A percentile compares a stretch with the other conserved stretches of the same genome.
Conservation (phyloP, 176 grass and related monocot species). For the Triticum urartu region DNA sequence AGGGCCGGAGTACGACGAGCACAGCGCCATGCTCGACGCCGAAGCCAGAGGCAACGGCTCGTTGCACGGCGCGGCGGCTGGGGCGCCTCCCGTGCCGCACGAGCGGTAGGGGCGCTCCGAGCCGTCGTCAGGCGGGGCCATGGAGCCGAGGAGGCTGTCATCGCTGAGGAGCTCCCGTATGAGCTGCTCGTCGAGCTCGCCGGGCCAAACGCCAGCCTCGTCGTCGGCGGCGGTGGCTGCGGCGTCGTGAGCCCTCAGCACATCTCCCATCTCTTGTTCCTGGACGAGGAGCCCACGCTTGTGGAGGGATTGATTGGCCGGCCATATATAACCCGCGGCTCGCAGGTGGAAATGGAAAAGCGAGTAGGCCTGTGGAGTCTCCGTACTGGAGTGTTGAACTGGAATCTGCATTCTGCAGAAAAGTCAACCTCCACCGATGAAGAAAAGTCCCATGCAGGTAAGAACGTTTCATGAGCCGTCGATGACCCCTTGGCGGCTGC, state of each 20-base stretch:
- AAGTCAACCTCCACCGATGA: neutral
- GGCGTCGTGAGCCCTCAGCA: neutral
- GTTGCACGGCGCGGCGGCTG: neutral
- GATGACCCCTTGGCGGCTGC: too few relatives aligned
- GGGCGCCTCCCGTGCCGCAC: neutral
- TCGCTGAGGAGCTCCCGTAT: conserved; percentile 58
- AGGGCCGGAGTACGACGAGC: conserved; percentile 65
- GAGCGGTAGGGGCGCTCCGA: neutral
- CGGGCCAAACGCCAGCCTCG: conserved; percentile 26
- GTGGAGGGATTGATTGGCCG: neutral
- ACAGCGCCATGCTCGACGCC: conserved; percentile 33
- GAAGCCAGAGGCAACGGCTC: conserved; percentile 9
- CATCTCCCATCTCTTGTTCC: conserved; percentile 23
- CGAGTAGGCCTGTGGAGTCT: neutral
- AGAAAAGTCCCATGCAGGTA: neutral
- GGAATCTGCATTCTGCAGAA: neutral
- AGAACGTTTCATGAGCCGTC: too few relatives aligned
- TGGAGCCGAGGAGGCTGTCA: conserved; percentile 22
- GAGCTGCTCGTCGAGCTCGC: conserved; percentile 56
- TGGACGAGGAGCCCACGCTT: neutral
- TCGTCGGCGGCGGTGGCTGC: neutral
- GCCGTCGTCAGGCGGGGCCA: neutral
- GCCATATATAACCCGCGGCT: neutral
- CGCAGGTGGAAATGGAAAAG: neutral
- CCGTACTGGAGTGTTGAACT: neutral